Evolutionary conservation across 2,329 filamentous ascomycete species (phyloP), one percentile per base, ranked within the genome.

Genomic region (Fusarium drepaniforme): DNA sequence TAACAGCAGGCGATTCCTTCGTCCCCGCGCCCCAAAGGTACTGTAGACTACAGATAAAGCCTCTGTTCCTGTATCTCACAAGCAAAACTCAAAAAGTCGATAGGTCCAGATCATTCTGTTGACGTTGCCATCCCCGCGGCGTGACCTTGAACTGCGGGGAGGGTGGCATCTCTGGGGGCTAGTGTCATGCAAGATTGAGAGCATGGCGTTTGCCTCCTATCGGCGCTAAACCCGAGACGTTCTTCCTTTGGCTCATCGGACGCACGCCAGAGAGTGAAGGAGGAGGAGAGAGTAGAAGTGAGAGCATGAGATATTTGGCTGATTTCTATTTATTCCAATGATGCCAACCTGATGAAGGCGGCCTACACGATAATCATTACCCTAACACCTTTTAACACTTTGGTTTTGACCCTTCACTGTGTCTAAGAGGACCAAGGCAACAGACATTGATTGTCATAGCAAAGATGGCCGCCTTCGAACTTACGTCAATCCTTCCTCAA

Each of bases 111-210:
- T 16, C 18, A 33, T n/a, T 33, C 49, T 13, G n/a, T 8, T 9
- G 23, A 21, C 53, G 9, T 40, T n/a, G 56, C 5, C n/a, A 12
- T 38, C 16, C 35, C 21, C 33, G 33, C 13, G 21, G 35, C 35
- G n/a, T 21, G 58, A 46, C 8, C 23, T 25, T 35, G n/a, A 21
- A 12, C 38, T 44, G 60, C 60, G 60, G 40, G 30, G 40, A 49
- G 30, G 60, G 42, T 44, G 21, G 33, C 8, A 44, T 33, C 15
- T 23, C 28, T 38, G 5, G 16, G 16, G n/a, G 11, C 9, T 63
- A 63, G 60, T 28, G 21, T 63, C 60, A 63, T 63, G 60, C 60
- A 51, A 63, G 60, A 63, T 63, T 51, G 60, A 63, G 60, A 63
- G 9, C 60, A 44, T 63, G 60, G 38, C 38, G 58, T 30, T 18